A percentile compares a stretch with the other conserved stretches of the same genome.
phyloP scores from a whole-genome alignment of 1,139 yeast species.

The Hansenula anomala region DNA sequence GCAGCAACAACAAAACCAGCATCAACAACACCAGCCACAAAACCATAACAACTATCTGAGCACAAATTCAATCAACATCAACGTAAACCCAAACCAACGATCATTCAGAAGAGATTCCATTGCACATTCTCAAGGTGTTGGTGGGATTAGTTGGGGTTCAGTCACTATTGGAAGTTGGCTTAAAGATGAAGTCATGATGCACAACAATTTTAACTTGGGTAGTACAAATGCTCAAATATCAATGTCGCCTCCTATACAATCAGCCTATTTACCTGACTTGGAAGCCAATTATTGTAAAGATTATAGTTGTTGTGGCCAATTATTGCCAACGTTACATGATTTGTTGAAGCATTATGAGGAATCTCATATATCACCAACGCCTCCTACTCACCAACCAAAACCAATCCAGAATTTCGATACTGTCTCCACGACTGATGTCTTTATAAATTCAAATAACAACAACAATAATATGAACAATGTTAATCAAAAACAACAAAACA shows the following conservation, averaged over 20 bases:
- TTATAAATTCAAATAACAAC: conserved; percentile 16
- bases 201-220: conserved; percentile 22
- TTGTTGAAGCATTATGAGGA: conserved; percentile 92
- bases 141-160: conserved; percentile 98
- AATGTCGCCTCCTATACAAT: conserved; percentile 62
- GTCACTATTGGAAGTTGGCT: conserved; percentile 94
- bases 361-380: conserved; percentile 81
- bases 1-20: conserved; percentile 1
- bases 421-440: conserved; percentile 28
- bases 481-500: conserved; percentile 1
- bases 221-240: conserved; percentile 19
- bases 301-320: conserved; percentile 92
- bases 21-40: neutral
- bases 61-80: conserved; percentile 25
- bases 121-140: conserved; percentile 96
- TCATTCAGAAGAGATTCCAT: conserved; percentile 76
- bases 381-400: conserved; percentile 42
- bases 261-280: conserved; percentile 81
- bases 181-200: conserved; percentile 75
- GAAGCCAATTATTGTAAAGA: conserved; percentile 97
- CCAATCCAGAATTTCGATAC: conserved; percentile 41
- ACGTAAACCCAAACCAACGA: conserved; percentile 34
- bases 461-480: conserved; percentile 3
- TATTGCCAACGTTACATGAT: conserved; percentile 90
- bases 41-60: conserved; percentile 3